Evolutionary conservation across 306 rosid genomes (phyloP), one percentile per base, ranked within the genome.

Genomic region (Medicago ruthenica): DNA sequence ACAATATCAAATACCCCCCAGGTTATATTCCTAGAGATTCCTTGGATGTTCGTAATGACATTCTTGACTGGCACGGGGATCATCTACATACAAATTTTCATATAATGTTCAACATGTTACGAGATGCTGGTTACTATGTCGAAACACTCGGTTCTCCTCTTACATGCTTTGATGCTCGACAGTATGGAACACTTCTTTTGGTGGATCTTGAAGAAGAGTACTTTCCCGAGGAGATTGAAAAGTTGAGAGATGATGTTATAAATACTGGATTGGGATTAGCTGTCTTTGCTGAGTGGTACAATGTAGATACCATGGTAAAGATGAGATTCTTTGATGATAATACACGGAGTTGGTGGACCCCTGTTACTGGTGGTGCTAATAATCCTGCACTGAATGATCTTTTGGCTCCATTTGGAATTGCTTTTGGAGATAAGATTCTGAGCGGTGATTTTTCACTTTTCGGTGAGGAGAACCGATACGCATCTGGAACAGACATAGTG

Each of bases 21-120:
- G 99, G 97, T 75, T 95, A 95, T 82, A 95, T 95, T 76, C 97
- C 99, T 1, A 86, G 99, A 80, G 99, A 95, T 70, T 95, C 99
- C 63, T 84, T 95, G 90, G 97, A 95, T 83, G 97, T 95, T 76
- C 97, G 97, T 31, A 95, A 92, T 82, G 99, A 95, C 87, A 95
- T 95, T 79, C 97, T 95, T 67, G 99, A 95, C 79, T 95, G 99
- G 99, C 99, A 95, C 70, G 99, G 99, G 14, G 99, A 95, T 86
- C 97, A 95, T 84, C 86, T 95, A 55, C 99, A 95, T 73, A 92
- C 97, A 42, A 95, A 92, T 82, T 95, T 89, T 78, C 97, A 95
- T 80, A 95, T 95, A 74, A 92, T 95, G 97, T 95, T 92, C 87
- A 92, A 95, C 83, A 95, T 86, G 92, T 85, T 95, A 81, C 86